Percentiles rank a stretch among this genome's conserved stretches.
These are phyloP conservation scores for Penicillium sp. DNA, from an alignment of 2,329 filamentous ascomycete species.

Conservation along the genomic window DNA sequence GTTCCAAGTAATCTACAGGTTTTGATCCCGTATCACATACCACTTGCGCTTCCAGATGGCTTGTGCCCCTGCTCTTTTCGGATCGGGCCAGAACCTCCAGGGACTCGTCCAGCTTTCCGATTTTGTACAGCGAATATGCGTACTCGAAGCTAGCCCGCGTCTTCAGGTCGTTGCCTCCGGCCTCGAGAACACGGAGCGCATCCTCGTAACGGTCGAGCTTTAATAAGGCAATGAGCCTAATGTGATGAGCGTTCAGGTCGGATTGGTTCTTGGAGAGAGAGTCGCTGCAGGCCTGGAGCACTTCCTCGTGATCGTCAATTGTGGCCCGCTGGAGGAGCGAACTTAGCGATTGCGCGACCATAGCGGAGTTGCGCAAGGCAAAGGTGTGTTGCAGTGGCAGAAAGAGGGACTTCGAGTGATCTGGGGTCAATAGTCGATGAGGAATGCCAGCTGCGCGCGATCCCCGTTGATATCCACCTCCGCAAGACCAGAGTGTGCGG, in stretches of 20 bases:
- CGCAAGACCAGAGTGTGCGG: slow-evolving; percentile 29
- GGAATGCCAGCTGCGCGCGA: slow-evolving; percentile 11
- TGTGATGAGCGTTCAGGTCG: slow-evolving; percentile 61
- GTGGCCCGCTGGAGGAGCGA: slow-evolving; percentile 61
- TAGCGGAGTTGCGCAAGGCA: slow-evolving; percentile 33
- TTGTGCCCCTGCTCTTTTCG: slow-evolving; percentile 53
- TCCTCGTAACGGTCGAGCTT: slow-evolving; percentile 69
- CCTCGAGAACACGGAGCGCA: slow-evolving; percentile 60
- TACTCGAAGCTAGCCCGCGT: slow-evolving; percentile 61
- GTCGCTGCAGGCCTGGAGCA: slow-evolving; percentile 62
- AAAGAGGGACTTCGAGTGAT: not conserved
- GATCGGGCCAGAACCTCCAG: slow-evolving; percentile 53
- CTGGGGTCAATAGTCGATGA: not conserved
- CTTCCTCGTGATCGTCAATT: slow-evolving; percentile 66
- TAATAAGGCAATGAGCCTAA: slow-evolving; percentile 63
- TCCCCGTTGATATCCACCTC: slow-evolving; percentile 19
- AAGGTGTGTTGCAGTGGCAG: not conserved
- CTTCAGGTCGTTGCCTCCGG: slow-evolving; percentile 58
- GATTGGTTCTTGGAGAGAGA: slow-evolving; percentile 61
- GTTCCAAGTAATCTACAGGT: not conserved
- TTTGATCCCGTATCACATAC: slow-evolving; percentile 42
- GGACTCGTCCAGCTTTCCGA: slow-evolving; percentile 59
- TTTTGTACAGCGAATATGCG: slow-evolving; percentile 67
- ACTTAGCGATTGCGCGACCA: slow-evolving; percentile 53
- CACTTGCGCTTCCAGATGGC: slow-evolving; percentile 66